Conservation (phyloP, 768 basidiomycete species). For the Suillus placidus region DNA sequence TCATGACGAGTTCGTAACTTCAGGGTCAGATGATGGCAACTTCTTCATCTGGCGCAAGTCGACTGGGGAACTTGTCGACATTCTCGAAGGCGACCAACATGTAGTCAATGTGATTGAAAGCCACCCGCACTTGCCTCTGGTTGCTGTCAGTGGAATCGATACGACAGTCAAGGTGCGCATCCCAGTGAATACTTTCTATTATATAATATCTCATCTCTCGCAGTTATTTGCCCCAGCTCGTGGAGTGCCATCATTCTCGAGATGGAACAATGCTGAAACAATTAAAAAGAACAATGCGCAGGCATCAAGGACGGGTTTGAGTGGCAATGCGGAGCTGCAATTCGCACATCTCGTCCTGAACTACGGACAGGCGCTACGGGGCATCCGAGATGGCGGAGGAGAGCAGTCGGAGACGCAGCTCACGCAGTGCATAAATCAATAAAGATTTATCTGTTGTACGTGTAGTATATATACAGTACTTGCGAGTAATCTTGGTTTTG, state of each 20-base stretch:
- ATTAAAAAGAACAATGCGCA: constrained; percentile 62
- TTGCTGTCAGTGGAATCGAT: constrained; percentile 91
- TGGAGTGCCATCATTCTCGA: constrained; percentile 54
- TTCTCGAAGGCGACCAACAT: constrained; percentile 80
- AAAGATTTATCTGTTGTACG: constrained; percentile 7
- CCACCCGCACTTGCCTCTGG: constrained; percentile 73
- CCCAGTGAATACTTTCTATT: constrained; percentile 1
- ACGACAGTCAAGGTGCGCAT: constrained; percentile 72
- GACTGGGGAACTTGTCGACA: constrained; percentile 63
- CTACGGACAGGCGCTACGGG: constrained; percentile 27
- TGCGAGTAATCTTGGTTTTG: constrained; percentile 4
- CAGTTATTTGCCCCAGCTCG: constrained; percentile 69
- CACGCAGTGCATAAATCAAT: constrained; percentile 34
- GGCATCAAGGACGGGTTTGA: constrained; percentile 27
- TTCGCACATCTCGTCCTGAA: constrained; percentile 35
- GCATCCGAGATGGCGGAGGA: constrained; percentile 27
- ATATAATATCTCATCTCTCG: constrained; percentile 3
- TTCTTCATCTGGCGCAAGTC: constrained; percentile 86
- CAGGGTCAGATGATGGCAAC: constrained; percentile 87
- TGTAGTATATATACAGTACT: constrained; percentile 4
- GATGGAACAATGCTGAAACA: constrained; percentile 48
- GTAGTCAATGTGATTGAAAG: constrained; percentile 89
- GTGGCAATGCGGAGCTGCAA: constrained; percentile 25
- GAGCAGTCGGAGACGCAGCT: constrained; percentile 25
- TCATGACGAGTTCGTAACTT: constrained; percentile 73